Percentiles rank a stretch among this genome's conserved stretches.
Evolutionary conservation across 2,329 filamentous ascomycete species (phyloP).

Genomic region (Aspergillus ibericus): DNA sequence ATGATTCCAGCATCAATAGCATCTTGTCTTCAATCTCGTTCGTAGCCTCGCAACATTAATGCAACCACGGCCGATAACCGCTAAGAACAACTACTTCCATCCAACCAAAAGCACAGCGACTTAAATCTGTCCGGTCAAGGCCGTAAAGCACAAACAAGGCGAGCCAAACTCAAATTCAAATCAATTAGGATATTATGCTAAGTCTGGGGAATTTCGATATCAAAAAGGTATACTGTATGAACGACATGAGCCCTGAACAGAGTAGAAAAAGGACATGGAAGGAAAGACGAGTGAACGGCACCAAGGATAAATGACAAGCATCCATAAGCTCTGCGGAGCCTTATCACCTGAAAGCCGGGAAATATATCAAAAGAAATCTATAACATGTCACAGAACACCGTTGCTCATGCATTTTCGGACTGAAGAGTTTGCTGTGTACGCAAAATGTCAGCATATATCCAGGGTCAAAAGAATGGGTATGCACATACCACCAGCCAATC

Average conservation of each 20-base stretch:
- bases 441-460: conserved; percentile 12
- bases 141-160: not conserved
- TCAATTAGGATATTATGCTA: conserved; percentile 38
- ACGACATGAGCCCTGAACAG: conserved; percentile 31
- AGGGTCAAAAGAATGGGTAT: not conserved
- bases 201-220: conserved; percentile 21
- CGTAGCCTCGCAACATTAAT: not conserved
- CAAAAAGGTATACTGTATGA: conserved; percentile 36
- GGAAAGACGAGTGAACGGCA: conserved; percentile 14
- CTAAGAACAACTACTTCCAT: no score
- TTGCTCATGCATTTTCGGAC: conserved; percentile 43
- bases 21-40: not conserved
- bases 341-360: conserved; percentile 18
- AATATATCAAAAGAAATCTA: conserved; percentile 35
- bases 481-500: conserved; percentile 90
- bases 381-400: conserved; percentile 30
- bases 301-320: conserved; percentile 13
- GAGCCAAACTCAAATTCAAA: conserved; percentile 13
- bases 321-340: conserved; percentile 16
- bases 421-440: conserved; percentile 44
- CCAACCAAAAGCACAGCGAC: not conserved
- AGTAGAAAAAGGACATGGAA: conserved; percentile 21
- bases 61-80: not conserved
- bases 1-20: not conserved
- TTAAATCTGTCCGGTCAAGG: not conserved